phyloP scores from a whole-genome alignment of 768 basidiomycete genomes.

The Suillus clintonianus region DNA sequence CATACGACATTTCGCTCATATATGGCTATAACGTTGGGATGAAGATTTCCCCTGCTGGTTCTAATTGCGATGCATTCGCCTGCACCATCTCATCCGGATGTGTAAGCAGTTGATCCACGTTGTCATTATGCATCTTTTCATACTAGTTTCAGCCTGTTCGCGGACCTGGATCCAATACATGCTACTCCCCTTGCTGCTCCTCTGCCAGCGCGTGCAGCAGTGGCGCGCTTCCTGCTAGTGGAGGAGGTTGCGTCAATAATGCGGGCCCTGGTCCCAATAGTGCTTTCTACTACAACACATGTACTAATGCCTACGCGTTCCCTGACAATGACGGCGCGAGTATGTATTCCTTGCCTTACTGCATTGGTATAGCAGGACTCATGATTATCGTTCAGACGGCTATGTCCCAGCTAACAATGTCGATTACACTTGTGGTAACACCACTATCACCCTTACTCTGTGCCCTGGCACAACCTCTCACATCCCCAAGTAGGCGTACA shows the following conservation, averaged over 20 bases:
- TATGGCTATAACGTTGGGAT: conserved; percentile 36
- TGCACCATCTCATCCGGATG: conserved; percentile 33
- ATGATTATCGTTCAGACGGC: conserved; percentile 15
- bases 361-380: background rate
- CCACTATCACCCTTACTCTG: conserved; percentile 29
- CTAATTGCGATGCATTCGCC: conserved; percentile 27
- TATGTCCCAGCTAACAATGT: conserved; percentile 28
- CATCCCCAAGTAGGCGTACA: background rate
- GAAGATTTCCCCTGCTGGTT: conserved; percentile 30
- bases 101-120: conserved; percentile 15
- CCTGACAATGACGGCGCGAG: conserved; percentile 33
- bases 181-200: conserved; percentile 32
- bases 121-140: conserved; percentile 4
- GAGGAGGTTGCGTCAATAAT: conserved; percentile 28
- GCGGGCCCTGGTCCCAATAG: conserved; percentile 33
- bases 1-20: conserved; percentile 35
- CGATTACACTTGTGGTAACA: conserved; percentile 28
- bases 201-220: conserved; percentile 25
- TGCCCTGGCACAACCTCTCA: conserved; percentile 27
- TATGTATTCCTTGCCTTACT: conserved; percentile 9
- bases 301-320: conserved; percentile 34
- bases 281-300: conserved; percentile 27
- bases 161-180: conserved; percentile 22
- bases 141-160: conserved; percentile 25
- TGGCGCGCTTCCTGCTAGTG: conserved; percentile 29